Evolutionary conservation across 2,329 filamentous ascomycete genomes (phyloP).

Genomic region (Emmonsiellopsis sp.): DNA sequence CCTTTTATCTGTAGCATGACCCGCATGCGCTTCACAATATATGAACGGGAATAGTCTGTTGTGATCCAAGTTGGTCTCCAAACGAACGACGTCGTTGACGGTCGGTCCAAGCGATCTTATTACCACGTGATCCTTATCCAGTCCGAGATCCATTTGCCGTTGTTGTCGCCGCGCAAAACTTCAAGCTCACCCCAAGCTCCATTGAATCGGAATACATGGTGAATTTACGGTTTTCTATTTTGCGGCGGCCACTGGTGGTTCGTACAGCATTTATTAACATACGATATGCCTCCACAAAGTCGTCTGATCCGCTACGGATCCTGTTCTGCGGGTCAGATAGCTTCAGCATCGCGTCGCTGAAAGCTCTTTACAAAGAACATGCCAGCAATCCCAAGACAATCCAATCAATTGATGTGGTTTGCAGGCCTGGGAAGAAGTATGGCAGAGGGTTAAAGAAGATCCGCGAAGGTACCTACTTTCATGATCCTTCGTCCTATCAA

Average conservation of each 20-base stretch:
- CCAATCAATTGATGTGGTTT: conserved; percentile 74
- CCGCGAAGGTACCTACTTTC: conserved; percentile 45
- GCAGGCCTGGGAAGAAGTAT: conserved; percentile 65
- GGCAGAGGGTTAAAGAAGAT: conserved; percentile 65
- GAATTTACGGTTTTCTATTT: conserved; percentile 13
- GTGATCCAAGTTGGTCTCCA: neutral
- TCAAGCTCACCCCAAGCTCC: neutral
- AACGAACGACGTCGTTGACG: neutral
- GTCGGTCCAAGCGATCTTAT: neutral
- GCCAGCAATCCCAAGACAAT: conserved; percentile 46
- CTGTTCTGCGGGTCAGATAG: conserved; percentile 91
- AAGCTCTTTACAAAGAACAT: conserved; percentile 56
- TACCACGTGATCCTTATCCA: neutral
- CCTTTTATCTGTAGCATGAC: neutral
- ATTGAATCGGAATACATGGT: neutral
- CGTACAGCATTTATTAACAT: conserved; percentile 5
- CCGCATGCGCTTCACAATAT: neutral
- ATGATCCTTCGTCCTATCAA: neutral
- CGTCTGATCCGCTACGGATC: conserved; percentile 58
- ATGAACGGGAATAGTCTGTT: neutral
- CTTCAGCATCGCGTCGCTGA: conserved; percentile 73
- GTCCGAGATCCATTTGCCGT: no score
- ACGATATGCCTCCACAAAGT: conserved; percentile 21
- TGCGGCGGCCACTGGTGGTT: conserved; percentile 13
- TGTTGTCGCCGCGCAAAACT: neutral